Conservation (phyloP, 1,284 basidiomycete genomes). For the Malassezia psittaci region DNA sequence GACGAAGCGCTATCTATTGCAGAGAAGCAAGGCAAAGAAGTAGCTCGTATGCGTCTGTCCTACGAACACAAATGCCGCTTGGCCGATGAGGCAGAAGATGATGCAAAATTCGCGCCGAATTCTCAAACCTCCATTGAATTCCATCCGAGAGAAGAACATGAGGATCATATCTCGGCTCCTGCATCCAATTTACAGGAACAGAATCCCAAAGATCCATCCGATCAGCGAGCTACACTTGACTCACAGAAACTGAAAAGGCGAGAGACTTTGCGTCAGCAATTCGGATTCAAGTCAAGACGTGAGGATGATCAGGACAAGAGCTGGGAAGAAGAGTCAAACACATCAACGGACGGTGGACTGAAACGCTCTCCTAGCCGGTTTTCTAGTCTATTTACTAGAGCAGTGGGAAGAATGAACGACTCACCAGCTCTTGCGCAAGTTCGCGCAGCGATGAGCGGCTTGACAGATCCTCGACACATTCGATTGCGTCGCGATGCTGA, state of each 20-base stretch:
- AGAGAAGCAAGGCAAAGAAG: conserved; percentile 32
- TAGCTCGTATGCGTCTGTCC: conserved; percentile 27
- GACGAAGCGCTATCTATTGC: conserved; percentile 27
- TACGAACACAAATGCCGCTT: conserved; percentile 41
- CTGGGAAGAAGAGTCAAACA: background rate
- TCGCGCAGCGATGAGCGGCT: conserved; percentile 33
- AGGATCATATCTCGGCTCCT: conserved; percentile 13
- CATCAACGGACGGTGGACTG: background rate
- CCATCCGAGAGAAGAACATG: background rate
- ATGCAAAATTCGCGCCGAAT: conserved; percentile 37
- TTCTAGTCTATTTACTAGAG: conserved; percentile 28
- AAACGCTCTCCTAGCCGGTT: conserved; percentile 9
- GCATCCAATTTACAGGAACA: conserved; percentile 4
- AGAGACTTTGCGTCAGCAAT: conserved; percentile 43
- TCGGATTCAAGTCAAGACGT: conserved; percentile 34
- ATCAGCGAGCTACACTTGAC: background rate
- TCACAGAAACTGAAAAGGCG: conserved; percentile 34
- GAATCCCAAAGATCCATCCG: background rate
- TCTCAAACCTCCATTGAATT: background rate
- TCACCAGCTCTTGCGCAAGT: conserved; percentile 24
- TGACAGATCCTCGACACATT: conserved; percentile 33
- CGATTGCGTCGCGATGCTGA: conserved; percentile 40
- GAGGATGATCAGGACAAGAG: background rate
- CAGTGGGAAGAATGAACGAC: conserved; percentile 27
- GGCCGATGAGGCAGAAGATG: conserved; percentile 46